A percentile compares a stretch with the other conserved stretches of the same genome.
phyloP scores from a whole-genome alignment of 768 basidiomycete genomes.

The Leccinum rimulosum region DNA sequence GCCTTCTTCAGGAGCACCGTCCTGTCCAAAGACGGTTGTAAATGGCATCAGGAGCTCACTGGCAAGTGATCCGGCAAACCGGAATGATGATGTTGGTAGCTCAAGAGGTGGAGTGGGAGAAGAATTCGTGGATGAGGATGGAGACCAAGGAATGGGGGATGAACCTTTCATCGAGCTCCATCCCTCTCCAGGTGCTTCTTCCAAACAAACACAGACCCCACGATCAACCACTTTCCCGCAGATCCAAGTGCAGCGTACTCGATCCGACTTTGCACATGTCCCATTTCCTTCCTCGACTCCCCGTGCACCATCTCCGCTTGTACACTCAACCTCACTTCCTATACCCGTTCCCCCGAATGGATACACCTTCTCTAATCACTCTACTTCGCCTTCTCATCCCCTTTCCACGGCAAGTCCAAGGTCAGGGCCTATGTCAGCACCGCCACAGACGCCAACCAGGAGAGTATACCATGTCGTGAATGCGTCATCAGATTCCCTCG shows the following conservation, averaged over 20 bases:
- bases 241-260: constrained; percentile 23
- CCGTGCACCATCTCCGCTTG: constrained; percentile 24
- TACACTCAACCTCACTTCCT: constrained; percentile 24
- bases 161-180: constrained; percentile 23
- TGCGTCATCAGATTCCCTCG: constrained; percentile 27
- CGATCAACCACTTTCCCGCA: constrained; percentile 20
- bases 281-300: constrained; percentile 9
- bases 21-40: constrained; percentile 25
- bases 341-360: constrained; percentile 11
- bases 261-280: constrained; percentile 17
- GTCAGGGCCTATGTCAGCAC: constrained; percentile 5
- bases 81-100: not conserved
- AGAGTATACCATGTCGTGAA: constrained; percentile 44
- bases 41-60: constrained; percentile 20
- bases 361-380: constrained; percentile 6
- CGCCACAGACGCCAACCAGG: constrained; percentile 37
- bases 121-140: constrained; percentile 21
- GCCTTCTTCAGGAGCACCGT: constrained; percentile 18
- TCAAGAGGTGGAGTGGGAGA: constrained; percentile 5
- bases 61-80: constrained; percentile 13
- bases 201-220: constrained; percentile 19
- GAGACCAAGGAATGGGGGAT: constrained; percentile 12
- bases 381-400: constrained; percentile 11
- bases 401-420: not conserved
- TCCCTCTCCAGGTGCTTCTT: constrained; percentile 19